A percentile compares a stretch with the other conserved stretches of the same genome.
Evolutionary conservation across 108 stramenopile genomes (phyloP).

Genomic region (Pseudonitzschia pungens): DNA sequence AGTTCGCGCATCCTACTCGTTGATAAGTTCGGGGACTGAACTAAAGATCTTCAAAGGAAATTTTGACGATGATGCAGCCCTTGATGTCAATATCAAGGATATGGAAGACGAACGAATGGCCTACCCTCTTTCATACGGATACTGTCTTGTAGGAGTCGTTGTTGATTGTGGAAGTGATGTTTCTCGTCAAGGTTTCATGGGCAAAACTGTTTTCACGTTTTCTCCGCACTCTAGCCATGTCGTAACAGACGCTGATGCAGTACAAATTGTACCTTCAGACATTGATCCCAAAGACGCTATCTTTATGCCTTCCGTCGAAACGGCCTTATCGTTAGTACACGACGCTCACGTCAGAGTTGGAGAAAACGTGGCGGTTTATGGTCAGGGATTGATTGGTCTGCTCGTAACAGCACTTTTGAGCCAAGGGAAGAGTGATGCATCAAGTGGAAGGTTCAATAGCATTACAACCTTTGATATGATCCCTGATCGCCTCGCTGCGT

Average conservation of each 20-base stretch:
- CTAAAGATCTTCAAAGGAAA: conserved; percentile 87
- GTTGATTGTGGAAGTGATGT: conserved; percentile 69
- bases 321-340: conserved; percentile 88
- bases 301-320: conserved; percentile 94
- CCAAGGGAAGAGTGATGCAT: neutral
- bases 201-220: conserved; percentile 81
- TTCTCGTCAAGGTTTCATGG: conserved; percentile 44
- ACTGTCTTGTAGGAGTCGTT: conserved; percentile 81
- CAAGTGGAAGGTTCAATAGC: conserved; percentile 35
- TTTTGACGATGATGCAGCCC: conserved; percentile 67
- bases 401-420: conserved; percentile 78
- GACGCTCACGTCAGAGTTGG: conserved; percentile 84
- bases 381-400: conserved; percentile 91
- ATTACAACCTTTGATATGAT: conserved; percentile 78
- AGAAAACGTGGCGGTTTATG: conserved; percentile 87
- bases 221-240: conserved; percentile 83
- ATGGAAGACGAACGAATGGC: conserved; percentile 83
- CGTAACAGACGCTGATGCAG: conserved; percentile 56
- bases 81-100: conserved; percentile 87
- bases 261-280: conserved; percentile 84
- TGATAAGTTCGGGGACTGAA: conserved; percentile 92
- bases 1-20: conserved; percentile 67
- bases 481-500: conserved; percentile 68
- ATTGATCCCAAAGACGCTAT: conserved; percentile 87
- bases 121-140: conserved; percentile 89